Conservation (phyloP, 2,329 filamentous ascomycete genomes). For the Lasiodiplodia sp. region DNA sequence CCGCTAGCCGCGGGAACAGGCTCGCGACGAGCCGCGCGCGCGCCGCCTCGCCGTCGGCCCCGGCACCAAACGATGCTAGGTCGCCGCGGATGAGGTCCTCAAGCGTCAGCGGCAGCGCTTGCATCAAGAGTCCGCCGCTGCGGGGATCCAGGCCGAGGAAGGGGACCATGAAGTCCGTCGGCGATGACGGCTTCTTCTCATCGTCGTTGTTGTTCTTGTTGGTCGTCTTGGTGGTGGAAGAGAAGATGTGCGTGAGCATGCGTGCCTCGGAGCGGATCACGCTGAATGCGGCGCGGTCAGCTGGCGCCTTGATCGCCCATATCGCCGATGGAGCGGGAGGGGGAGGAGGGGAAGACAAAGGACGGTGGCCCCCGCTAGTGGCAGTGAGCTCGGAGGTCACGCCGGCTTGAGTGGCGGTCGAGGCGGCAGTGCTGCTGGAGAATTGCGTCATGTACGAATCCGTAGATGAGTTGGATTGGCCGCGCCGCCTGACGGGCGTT, state of each 20-base stretch:
- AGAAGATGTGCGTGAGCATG: conserved; percentile 44
- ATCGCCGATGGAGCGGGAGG: conserved; percentile 22
- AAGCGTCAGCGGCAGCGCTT: conserved; percentile 43
- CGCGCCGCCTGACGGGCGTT: conserved; percentile 23
- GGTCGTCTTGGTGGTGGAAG: neutral
- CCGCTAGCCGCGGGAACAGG: conserved; percentile 51
- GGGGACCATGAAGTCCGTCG: conserved; percentile 40
- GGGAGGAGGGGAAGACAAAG: neutral
- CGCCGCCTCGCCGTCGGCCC: neutral
- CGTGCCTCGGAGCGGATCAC: conserved; percentile 43
- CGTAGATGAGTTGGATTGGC: conserved; percentile 19
- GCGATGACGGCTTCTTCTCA: neutral
- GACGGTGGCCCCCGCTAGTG: neutral
- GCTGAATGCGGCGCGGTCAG: conserved; percentile 39
- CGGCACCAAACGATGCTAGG: conserved; percentile 32
- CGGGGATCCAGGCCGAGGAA: conserved; percentile 45
- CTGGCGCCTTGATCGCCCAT: conserved; percentile 46
- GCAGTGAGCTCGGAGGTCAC: neutral
- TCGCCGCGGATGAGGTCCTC: conserved; percentile 42
- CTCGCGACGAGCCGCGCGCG: conserved; percentile 47
- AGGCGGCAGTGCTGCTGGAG: conserved; percentile 11
- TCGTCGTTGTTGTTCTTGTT: too few species aligned
- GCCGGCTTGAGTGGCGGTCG: conserved; percentile 38
- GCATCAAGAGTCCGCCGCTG: conserved; percentile 42
- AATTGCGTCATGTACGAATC: conserved; percentile 21